Evolutionary conservation across 306 rosid genomes (phyloP).

Genomic region (Pyrus betulifolia): DNA sequence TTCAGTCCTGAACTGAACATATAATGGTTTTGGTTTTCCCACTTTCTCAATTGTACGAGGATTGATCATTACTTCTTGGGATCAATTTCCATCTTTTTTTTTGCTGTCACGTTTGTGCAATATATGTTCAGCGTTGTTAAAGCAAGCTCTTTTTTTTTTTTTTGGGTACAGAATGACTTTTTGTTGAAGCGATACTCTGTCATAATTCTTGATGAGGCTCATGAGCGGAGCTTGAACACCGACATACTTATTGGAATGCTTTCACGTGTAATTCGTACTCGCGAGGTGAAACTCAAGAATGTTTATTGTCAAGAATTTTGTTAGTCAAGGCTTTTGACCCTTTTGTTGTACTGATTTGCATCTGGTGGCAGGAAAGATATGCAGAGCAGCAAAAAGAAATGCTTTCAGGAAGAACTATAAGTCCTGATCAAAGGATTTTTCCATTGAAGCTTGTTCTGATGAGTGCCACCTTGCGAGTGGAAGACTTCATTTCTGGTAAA

Average conservation of each 20-base stretch:
- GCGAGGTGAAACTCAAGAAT: conserved; percentile 44
- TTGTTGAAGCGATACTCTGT: conserved; percentile 72
- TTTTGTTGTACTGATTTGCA: not conserved
- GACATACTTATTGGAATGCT: conserved; percentile 91
- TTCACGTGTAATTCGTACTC: conserved; percentile 60
- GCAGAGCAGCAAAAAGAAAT: conserved; percentile 37
- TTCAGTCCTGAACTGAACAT: not conserved
- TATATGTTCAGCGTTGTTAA: not conserved
- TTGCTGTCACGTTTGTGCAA: not conserved
- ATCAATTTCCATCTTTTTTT: not conserved
- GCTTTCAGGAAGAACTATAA: conserved; percentile 44
- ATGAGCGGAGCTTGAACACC: conserved; percentile 96
- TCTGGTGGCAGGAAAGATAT: conserved; percentile 36
- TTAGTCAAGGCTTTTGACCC: not conserved
- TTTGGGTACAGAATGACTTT: conserved; percentile 57
- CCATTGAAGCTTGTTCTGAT: conserved; percentile 87
- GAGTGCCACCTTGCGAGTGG: conserved; percentile 92
- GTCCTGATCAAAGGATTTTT: conserved; percentile 45
- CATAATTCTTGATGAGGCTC: conserved; percentile 87
- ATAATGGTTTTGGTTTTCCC: not conserved
- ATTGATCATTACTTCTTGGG: not conserved
- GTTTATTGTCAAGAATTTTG: not conserved
- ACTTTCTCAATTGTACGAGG: not conserved
- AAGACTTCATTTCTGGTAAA: conserved; percentile 64
- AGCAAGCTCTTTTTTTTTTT: conserved; percentile 1